phyloP scores from a whole-genome alignment of 768 basidiomycete species.

The Gymnopilus junonius region DNA sequence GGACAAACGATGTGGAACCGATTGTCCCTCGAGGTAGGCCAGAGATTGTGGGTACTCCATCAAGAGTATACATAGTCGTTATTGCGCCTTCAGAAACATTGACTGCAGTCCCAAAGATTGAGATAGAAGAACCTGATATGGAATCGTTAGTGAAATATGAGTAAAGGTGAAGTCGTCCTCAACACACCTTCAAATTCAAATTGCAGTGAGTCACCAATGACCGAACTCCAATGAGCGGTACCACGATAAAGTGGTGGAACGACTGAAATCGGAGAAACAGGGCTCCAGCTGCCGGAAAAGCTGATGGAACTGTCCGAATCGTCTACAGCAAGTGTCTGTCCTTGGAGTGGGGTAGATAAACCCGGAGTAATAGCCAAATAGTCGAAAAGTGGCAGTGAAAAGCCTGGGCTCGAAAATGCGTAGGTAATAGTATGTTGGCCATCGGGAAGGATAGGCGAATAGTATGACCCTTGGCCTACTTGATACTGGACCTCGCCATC shows the following conservation, averaged over 20 bases:
- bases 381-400: constrained; percentile 38
- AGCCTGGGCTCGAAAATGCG: constrained; percentile 24
- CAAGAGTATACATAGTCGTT: constrained; percentile 38
- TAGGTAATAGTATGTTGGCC: constrained; percentile 28
- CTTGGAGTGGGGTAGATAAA: constrained; percentile 35
- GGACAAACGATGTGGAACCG: constrained; percentile 35
- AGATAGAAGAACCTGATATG: constrained; percentile 39
- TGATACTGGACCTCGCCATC: not conserved
- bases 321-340: constrained; percentile 41
- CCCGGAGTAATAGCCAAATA: constrained; percentile 43
- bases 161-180: too few relatives aligned
- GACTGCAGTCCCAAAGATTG: constrained; percentile 37
- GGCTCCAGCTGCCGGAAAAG: constrained; percentile 41
- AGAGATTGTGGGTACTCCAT: constrained; percentile 31
- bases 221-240: constrained; percentile 41
- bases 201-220: constrained; percentile 36
- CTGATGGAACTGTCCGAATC: constrained; percentile 34
- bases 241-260: constrained; percentile 31
- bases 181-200: constrained; percentile 37
- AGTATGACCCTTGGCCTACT: not conserved
- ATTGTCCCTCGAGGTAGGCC: constrained; percentile 30
- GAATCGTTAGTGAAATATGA: not conserved
- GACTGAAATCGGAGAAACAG: constrained; percentile 14
- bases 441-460: not conserved
- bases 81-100: constrained; percentile 31